phyloP scores from a whole-genome alignment of 2,329 filamentous ascomycete species.

The Incumbomyces delicatus region DNA sequence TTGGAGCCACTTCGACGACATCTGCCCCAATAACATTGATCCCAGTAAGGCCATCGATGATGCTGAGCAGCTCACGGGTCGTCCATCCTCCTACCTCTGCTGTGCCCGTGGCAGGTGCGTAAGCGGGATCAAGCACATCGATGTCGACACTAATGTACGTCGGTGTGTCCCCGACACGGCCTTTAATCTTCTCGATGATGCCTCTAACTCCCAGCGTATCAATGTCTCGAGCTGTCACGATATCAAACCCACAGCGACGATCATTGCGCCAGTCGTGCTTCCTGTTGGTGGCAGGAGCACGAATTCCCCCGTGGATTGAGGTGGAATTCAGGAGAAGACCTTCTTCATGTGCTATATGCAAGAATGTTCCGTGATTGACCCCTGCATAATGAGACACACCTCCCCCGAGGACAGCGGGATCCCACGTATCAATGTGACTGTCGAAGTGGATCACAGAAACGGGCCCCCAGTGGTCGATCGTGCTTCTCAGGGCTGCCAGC shows the following conservation, averaged over 20 bases:
- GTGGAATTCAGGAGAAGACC: slow-evolving; percentile 42
- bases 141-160: slow-evolving; percentile 50
- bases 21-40: slow-evolving; percentile 45
- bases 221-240: slow-evolving; percentile 43
- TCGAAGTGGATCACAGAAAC: slow-evolving; percentile 52
- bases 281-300: slow-evolving; percentile 41
- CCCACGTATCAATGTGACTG: slow-evolving; percentile 47
- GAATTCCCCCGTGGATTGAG: slow-evolving; percentile 48
- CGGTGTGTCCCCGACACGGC: slow-evolving; percentile 36
- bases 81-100: slow-evolving; percentile 48
- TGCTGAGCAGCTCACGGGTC: slow-evolving; percentile 44
- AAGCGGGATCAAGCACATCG: slow-evolving; percentile 48
- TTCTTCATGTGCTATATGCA: slow-evolving; percentile 49
- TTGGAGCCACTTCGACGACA: slow-evolving; percentile 47
- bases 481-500: slow-evolving; percentile 42
- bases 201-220: slow-evolving; percentile 40
- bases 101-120: slow-evolving; percentile 45
- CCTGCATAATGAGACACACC: slow-evolving; percentile 44
- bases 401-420: slow-evolving; percentile 44
- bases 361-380: slow-evolving; percentile 49
- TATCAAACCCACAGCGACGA: slow-evolving; percentile 44
- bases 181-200: slow-evolving; percentile 39
- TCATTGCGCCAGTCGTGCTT: slow-evolving; percentile 45
- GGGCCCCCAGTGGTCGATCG: slow-evolving; percentile 39
- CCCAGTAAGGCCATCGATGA: slow-evolving; percentile 43